Percentiles rank a stretch among this genome's conserved stretches.
Conservation (phyloP, 1,139 yeast species). For the Suhomyces chickasaworum region DNA sequence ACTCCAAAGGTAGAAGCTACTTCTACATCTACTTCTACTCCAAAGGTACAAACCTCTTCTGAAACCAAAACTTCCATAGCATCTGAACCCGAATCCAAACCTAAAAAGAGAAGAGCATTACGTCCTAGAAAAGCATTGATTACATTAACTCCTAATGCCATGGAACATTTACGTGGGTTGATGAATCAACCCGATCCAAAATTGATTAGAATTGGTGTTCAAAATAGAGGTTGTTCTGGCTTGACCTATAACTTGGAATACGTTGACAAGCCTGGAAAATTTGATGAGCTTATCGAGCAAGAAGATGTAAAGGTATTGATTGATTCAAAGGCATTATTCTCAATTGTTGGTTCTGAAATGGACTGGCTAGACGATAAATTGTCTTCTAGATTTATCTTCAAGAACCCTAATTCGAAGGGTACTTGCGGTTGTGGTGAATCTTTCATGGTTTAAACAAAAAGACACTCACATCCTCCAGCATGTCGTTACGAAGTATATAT, state of each 20-base stretch:
- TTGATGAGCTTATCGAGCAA: slow-evolving; percentile 89
- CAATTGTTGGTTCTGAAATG: slow-evolving; percentile 97
- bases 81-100: slow-evolving; percentile 7
- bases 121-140: slow-evolving; percentile 90
- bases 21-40: too few species aligned
- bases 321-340: slow-evolving; percentile 92
- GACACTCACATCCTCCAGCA: background rate
- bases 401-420: slow-evolving; percentile 94
- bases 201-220: slow-evolving; percentile 89
- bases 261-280: slow-evolving; percentile 85
- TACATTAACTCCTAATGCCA: slow-evolving; percentile 72
- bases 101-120: slow-evolving; percentile 62
- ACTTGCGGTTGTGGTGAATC: slow-evolving; percentile 99
- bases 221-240: slow-evolving; percentile 95
- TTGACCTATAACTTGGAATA: slow-evolving; percentile 88
- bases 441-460: slow-evolving; percentile 77
- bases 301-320: slow-evolving; percentile 91
- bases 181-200: slow-evolving; percentile 84
- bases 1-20: slow-evolving; percentile 1
- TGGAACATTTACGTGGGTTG: slow-evolving; percentile 65
- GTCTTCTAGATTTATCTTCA: slow-evolving; percentile 85
- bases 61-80: slow-evolving; percentile 9
- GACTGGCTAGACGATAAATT: slow-evolving; percentile 96
- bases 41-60: slow-evolving; percentile 2
- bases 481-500: slow-evolving; percentile 4